Conservation (phyloP, 2,329 filamentous ascomycete species). For the Aspergillus tamarii region DNA sequence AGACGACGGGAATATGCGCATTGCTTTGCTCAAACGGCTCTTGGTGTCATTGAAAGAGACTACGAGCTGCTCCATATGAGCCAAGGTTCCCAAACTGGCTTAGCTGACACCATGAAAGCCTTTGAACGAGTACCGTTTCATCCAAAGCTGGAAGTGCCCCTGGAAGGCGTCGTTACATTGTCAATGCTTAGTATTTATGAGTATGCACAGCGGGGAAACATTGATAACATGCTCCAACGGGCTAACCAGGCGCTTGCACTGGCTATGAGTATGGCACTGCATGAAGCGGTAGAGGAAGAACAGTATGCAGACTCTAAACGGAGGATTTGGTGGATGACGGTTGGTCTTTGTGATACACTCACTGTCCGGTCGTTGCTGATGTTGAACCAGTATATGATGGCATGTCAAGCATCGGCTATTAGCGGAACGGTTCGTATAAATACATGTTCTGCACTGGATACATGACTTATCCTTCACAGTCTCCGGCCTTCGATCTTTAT, state of each 20-base stretch:
- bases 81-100: conserved; percentile 11
- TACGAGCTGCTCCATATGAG: conserved; percentile 25
- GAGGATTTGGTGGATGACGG: conserved; percentile 36
- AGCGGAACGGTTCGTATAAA: conserved; percentile 50
- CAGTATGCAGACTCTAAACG: conserved; percentile 28
- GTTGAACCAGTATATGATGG: conserved; percentile 48
- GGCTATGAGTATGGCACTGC: conserved; percentile 31
- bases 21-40: conserved; percentile 26
- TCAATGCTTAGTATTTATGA: conserved; percentile 34
- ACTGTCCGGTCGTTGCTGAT: conserved; percentile 5
- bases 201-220: conserved; percentile 35
- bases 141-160: conserved; percentile 24
- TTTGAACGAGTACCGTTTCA: conserved; percentile 21
- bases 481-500: conserved; percentile 20
- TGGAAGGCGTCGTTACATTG: conserved; percentile 34
- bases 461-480: conserved; percentile 16
- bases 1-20: conserved; percentile 29
- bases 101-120: conserved; percentile 6
- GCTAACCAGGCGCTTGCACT: conserved; percentile 31
- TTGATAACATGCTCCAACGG: conserved; percentile 33
- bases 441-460: neutral
- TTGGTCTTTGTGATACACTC: conserved; percentile 8
- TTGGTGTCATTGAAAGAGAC: conserved; percentile 30
- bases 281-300: conserved; percentile 25
- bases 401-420: conserved; percentile 56